phyloP scores from a whole-genome alignment of 495 filamentous ascomycete species.

The Podospora bellae-mahoneyi region DNA sequence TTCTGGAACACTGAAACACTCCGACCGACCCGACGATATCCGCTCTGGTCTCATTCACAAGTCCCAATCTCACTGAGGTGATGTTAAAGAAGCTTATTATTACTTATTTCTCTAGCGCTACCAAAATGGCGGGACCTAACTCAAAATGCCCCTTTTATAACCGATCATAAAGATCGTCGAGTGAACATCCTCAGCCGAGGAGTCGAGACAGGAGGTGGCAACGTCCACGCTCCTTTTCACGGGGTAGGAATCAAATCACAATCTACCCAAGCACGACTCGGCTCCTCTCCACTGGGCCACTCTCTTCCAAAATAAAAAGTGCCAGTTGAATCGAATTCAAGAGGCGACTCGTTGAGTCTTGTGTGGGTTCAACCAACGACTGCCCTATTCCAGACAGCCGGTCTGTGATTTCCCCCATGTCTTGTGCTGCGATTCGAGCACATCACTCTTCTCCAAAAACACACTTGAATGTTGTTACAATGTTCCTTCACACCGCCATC shows the following conservation, averaged over 20 bases:
- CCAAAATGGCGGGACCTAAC: constrained; percentile 4
- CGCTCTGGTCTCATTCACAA: not conserved
- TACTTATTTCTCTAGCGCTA: constrained; percentile 2
- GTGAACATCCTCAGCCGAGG: not conserved
- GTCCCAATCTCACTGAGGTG: not conserved
- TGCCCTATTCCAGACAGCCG: constrained; percentile 2
- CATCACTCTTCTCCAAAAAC: not conserved
- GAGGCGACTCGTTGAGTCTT: not conserved
- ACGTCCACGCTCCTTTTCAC: not conserved
- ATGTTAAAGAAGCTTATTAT: constrained; percentile 3
- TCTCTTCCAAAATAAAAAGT: constrained; percentile 1
- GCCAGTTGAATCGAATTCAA: not conserved
- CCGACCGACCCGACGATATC: constrained; percentile 5
- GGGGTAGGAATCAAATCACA: not conserved
- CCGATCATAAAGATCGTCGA: not conserved
- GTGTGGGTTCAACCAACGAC: not conserved
- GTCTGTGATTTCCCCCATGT: not conserved
- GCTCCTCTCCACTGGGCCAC: constrained; percentile 1
- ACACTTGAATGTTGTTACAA: not conserved
- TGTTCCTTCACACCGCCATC: not conserved
- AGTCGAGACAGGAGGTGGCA: not conserved
- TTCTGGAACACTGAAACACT: constrained; percentile 5
- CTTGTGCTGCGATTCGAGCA: not conserved
- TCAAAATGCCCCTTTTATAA: constrained; percentile 8
- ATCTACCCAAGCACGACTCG: not conserved